These are phyloP conservation scores for Monoraphidium neglectum DNA, from an alignment of 139 green algal genomes.

Conservation along the genomic window DNA sequence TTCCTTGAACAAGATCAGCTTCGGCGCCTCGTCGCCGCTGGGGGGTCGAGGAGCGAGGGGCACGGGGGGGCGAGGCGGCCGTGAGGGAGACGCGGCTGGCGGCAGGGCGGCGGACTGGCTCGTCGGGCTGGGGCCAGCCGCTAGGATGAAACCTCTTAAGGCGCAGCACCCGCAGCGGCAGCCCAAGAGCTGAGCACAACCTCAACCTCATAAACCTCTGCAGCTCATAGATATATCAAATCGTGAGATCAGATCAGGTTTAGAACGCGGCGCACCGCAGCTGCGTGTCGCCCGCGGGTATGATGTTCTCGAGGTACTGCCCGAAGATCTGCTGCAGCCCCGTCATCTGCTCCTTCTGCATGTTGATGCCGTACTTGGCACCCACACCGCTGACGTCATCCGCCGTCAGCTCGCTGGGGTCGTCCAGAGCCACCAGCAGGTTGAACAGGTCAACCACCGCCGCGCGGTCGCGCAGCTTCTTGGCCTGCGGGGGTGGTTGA, in stretches of 20 bases:
- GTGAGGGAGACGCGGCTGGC: too few species aligned
- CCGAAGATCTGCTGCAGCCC: constrained; percentile 84
- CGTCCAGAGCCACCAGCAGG: constrained; percentile 63
- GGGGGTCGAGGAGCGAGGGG: too few species aligned
- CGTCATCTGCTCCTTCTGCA: constrained; percentile 51
- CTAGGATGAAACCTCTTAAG: too few species aligned
- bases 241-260: too few species aligned
- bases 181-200: too few species aligned
- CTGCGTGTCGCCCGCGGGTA: constrained; percentile 78
- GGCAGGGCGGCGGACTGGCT: too few species aligned
- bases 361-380: constrained; percentile 73
- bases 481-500: constrained; percentile 50
- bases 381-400: constrained; percentile 63
- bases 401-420: constrained; percentile 54
- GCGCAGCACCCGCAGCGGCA: too few species aligned
- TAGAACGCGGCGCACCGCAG: constrained; percentile 53
- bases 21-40: constrained; percentile 68
- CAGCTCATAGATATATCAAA: too few species aligned
- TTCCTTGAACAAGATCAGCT: constrained; percentile 80
- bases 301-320: constrained; percentile 81
- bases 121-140: too few species aligned
- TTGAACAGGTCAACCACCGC: constrained; percentile 81
- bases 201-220: too few species aligned
- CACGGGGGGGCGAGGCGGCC: too few species aligned
- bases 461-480: constrained; percentile 65